phyloP scores from a whole-genome alignment of 176 grass and related monocot genomes.

The Elymus sibiricus region DNA sequence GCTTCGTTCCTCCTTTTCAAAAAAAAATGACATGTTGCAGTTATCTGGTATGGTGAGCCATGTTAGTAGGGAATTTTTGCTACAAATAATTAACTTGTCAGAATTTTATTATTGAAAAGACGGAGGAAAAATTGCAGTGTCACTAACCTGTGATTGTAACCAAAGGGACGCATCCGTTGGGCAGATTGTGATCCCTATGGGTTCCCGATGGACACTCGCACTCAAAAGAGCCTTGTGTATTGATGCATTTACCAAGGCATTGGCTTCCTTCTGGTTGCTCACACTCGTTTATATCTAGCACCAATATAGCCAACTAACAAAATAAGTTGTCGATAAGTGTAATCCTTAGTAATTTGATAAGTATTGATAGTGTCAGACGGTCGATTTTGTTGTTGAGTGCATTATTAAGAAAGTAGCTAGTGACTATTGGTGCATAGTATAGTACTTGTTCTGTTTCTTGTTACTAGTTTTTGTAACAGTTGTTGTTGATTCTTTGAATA shows the following conservation, averaged over 20 bases:
- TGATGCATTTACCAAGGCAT: not conserved
- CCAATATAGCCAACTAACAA: not conserved
- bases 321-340: not conserved
- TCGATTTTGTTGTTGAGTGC: no score
- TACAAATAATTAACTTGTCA: no score
- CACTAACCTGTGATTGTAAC: not conserved
- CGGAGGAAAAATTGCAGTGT: no score
- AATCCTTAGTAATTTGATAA: not conserved
- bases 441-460: no score
- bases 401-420: no score
- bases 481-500: no score
- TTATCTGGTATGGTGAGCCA: not conserved
- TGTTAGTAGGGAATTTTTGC: no score
- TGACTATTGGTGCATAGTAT: no score
- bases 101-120: no score
- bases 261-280: not conserved
- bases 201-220: not conserved
- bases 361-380: no score
- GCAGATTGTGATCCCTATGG: not conserved
- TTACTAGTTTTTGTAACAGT: no score
- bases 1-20: no score
- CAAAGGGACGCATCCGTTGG: not conserved
- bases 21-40: not conserved
- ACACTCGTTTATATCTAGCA: not conserved
- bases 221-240: not conserved